phyloP scores from a whole-genome alignment of 345 rosid species.

The Brassica nigra region DNA sequence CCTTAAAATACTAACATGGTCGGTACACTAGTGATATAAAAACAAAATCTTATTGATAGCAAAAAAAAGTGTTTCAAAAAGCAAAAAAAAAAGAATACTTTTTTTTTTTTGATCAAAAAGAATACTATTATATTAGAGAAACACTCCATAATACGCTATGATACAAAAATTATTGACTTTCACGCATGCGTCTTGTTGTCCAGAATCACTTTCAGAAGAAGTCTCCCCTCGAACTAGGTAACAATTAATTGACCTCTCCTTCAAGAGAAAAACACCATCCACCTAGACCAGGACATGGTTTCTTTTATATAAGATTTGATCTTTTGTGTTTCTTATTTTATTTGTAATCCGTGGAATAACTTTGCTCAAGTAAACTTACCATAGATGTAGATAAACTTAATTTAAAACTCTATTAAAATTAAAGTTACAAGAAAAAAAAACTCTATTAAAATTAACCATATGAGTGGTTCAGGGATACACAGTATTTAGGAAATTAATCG shows the following conservation, averaged over 20 bases:
- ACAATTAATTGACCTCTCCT: neutral
- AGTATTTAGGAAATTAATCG: no score
- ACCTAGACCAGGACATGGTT: slow-evolving; percentile 4
- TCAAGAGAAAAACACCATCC: neutral
- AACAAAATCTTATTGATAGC: neutral
- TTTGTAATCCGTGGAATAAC: neutral
- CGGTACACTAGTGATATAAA: neutral
- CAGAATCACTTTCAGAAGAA: no score
- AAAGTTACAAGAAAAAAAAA: neutral
- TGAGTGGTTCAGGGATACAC: no score
- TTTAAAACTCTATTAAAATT: neutral
- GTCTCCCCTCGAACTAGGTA: neutral
- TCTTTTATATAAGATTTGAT: neutral
- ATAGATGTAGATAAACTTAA: neutral
- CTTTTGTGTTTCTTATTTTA: neutral
- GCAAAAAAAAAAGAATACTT: neutral
- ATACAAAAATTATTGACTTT: no score
- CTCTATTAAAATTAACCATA: no score
- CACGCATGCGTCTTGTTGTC: no score
- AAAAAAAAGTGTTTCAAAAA: neutral
- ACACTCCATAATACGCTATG: neutral
- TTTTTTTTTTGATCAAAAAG: no score
- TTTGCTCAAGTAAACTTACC: neutral
- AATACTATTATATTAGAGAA: neutral
- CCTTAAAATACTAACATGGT: neutral